Percentiles rank a stretch among this genome's conserved stretches.
Conservation (phyloP, 1,284 basidiomycete genomes). For the Mycosarcoma mackinlayi region DNA sequence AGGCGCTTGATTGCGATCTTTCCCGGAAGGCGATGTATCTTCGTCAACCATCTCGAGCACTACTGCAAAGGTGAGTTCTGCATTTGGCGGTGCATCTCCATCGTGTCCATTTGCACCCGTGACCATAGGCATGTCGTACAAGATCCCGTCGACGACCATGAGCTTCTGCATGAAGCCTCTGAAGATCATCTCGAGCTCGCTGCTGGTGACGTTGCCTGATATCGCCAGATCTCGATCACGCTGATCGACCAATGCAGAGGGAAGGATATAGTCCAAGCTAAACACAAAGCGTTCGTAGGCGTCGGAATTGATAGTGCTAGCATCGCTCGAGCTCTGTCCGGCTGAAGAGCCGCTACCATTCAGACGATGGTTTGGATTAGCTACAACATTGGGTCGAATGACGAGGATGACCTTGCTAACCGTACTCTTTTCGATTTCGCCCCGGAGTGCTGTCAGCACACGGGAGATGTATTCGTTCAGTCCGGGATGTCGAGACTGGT, state of each 20-base stretch:
- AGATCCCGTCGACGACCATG: conserved; percentile 80
- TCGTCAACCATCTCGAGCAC: conserved; percentile 83
- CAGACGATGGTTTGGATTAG: neutral
- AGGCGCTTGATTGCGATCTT: conserved; percentile 24
- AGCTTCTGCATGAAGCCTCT: conserved; percentile 87
- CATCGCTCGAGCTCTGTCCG: conserved; percentile 2
- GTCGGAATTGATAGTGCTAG: conserved; percentile 21
- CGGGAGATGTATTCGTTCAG: conserved; percentile 87
- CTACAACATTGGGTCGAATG: conserved; percentile 25
- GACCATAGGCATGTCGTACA: conserved; percentile 67
- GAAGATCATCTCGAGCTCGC: conserved; percentile 79
- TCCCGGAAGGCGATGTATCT: conserved; percentile 37
- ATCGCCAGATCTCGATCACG: conserved; percentile 73
- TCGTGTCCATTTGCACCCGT: conserved; percentile 7
- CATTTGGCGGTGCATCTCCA: conserved; percentile 70
- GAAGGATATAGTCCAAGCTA: conserved; percentile 74
- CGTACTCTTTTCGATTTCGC: conserved; percentile 74
- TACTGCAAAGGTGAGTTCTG: conserved; percentile 81
- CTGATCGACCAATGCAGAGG: conserved; percentile 80
- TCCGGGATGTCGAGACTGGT: conserved; percentile 87
- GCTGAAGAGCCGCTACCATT: conserved; percentile 17
- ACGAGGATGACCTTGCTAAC: conserved; percentile 21
- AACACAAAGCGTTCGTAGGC: conserved; percentile 76
- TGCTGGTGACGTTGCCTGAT: conserved; percentile 76
- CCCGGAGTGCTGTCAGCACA: conserved; percentile 78